A percentile compares a stretch with the other conserved stretches of the same genome.
phyloP scores from a whole-genome alignment of 2,329 filamentous ascomycete species.

The Coniochaeta hoffmannii region DNA sequence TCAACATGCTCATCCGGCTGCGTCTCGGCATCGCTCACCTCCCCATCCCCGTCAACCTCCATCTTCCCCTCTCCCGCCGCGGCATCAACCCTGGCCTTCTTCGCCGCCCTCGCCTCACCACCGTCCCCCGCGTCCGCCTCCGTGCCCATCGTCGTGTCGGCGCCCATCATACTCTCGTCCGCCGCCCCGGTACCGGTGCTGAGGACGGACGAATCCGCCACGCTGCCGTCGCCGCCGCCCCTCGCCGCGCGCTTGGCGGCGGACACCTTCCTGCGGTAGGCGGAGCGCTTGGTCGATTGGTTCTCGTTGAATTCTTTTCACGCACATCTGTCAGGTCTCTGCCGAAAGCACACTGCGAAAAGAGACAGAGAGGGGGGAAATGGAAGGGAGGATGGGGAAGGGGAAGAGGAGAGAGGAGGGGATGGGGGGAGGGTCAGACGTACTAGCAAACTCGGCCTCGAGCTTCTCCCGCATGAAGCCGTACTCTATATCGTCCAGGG shows the following conservation, averaged over 20 bases:
- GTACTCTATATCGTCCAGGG: conserved; percentile 70
- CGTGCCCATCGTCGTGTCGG: conserved; percentile 11
- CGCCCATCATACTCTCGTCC: conserved; percentile 10
- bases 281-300: conserved; percentile 67
- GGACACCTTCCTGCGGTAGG: conserved; percentile 62
- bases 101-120: conserved; percentile 21
- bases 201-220: conserved; percentile 20
- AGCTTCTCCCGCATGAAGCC: conserved; percentile 61
- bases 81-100: conserved; percentile 30
- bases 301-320: conserved; percentile 62
- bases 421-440: conserved; percentile 21
- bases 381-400: neutral
- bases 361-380: neutral
- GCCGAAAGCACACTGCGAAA: too few species aligned
- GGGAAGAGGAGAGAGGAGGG: neutral
- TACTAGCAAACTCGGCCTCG: conserved; percentile 71
- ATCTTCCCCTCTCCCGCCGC: conserved; percentile 34
- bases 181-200: conserved; percentile 22
- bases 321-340: neutral
- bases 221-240: conserved; percentile 18
- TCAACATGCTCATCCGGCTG: conserved; percentile 22
- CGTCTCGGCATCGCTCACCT: conserved; percentile 27
- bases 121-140: conserved; percentile 11
- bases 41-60: conserved; percentile 34
- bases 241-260: conserved; percentile 45